Evolutionary conservation across 495 filamentous ascomycete species (phyloP).

Genomic region (Lepidopterella palustris): DNA sequence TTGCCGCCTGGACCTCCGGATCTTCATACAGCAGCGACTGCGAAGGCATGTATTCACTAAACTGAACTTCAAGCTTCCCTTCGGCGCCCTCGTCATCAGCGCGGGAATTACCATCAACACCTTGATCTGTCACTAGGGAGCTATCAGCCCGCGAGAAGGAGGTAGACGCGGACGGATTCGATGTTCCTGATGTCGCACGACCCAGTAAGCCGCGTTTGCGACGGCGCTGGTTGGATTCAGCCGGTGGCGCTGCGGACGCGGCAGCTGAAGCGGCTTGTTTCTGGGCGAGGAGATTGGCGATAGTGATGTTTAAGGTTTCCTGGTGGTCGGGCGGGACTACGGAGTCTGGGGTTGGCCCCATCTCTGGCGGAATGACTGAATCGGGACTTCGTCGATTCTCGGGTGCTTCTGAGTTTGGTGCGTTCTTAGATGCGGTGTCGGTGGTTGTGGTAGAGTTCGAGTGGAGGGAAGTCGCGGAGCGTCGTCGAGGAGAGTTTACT

Average conservation of each 20-base stretch:
- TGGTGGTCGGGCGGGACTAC: neutral
- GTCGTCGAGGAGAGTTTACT: conserved; percentile 25
- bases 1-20: conserved; percentile 25
- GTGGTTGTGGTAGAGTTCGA: conserved; percentile 13
- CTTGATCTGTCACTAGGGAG: neutral
- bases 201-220: conserved; percentile 18
- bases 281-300: conserved; percentile 9
- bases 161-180: conserved; percentile 17
- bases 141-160: conserved; percentile 7
- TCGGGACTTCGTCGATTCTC: conserved; percentile 3
- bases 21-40: conserved; percentile 35
- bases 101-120: neutral
- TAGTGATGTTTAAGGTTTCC: conserved; percentile 3
- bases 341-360: neutral
- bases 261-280: conserved; percentile 18
- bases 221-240: conserved; percentile 5
- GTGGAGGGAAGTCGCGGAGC: conserved; percentile 16
- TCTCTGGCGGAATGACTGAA: neutral
- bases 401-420: neutral
- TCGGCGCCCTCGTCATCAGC: neutral
- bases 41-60: conserved; percentile 17
- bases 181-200: conserved; percentile 16
- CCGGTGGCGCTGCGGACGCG: neutral
- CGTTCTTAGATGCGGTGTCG: conserved; percentile 12
- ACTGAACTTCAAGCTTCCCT: neutral